Base-by-base conservation (phyloP, 805 yeast genomes). In the Suhomyces vadensis region DNA sequence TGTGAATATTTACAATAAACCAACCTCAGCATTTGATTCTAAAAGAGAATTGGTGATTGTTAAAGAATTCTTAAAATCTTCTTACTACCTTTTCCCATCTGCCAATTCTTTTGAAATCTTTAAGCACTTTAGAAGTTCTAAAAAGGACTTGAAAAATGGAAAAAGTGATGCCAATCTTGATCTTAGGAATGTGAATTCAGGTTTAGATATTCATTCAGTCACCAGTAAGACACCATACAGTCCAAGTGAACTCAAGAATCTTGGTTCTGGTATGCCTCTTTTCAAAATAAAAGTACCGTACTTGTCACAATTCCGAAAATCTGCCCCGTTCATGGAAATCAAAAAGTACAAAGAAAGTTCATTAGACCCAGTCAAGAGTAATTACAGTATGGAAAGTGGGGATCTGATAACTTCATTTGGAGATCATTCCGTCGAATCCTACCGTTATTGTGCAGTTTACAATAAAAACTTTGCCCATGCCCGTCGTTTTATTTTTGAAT, bases 231-330 rank as follows among this genome's bases (percentile, higher is more conserved):
- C n/a, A n/a, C n/a, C n/a, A n/a, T n/a, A n/a, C n/a, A n/a, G n/a
- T n/a, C n/a, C n/a, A n/a, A n/a, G n/a, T n/a, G 33, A 29, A 10
- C 33, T 29, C 14, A 17, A 29, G 9, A 17, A 29, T 10, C 16
- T 52, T 46, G 75, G 75, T 2, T 10, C 48, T 20, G 75, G 74
- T 0, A 50, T 69, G 33, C 76, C 76, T 0, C 43, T 71, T 7
- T 57, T 71, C 48, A 69, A 63, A 48, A 45, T 69, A 10, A 51
- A 53, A 19, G 60, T 60, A 1, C 75, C 75, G 2, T 67, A 68
- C 53, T 52, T 70, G 61, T 56, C 71, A 6, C 46, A 56, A 5
- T 60, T 71, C 41, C 56, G 71, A 11, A 65, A 66, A 39, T 61
- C 57, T 39, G 50, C 64, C 1, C 74, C 76, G 3, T 63, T 53